Conservation (phyloP, 2,329 filamentous ascomycete genomes). For the Berkeleyomyces rouxiae region DNA sequence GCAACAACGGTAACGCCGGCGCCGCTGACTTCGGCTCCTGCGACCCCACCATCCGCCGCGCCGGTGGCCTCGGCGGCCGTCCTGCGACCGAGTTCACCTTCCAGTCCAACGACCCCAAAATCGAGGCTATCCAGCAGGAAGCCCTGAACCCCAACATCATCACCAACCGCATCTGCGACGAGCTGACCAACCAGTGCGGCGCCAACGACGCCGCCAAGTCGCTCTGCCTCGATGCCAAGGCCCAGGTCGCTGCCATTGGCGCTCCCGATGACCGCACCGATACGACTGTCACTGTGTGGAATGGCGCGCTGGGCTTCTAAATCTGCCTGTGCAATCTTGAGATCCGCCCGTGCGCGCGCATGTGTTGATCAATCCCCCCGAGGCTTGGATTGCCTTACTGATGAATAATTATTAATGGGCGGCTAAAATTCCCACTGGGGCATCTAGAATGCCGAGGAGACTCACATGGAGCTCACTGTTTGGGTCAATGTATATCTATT, state of each 20-base stretch:
- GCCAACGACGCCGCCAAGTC: slow-evolving; percentile 43
- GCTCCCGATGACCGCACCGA: slow-evolving; percentile 12
- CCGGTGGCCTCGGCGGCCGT: slow-evolving; percentile 39
- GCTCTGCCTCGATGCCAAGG: slow-evolving; percentile 35
- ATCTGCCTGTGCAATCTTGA: background rate
- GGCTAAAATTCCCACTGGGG: background rate
- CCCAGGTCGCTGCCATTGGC: slow-evolving; percentile 17
- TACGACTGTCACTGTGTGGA: slow-evolving; percentile 13
- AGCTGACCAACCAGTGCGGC: slow-evolving; percentile 48
- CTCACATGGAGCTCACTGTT: background rate
- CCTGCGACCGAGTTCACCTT: slow-evolving; percentile 46
- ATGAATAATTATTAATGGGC: background rate
- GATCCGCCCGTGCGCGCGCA: too few species aligned
- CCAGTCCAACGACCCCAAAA: slow-evolving; percentile 45
- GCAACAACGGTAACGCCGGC: slow-evolving; percentile 14
- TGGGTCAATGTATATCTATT: background rate
- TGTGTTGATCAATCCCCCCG: too few species aligned
- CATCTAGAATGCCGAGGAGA: background rate
- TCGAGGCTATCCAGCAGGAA: slow-evolving; percentile 44
- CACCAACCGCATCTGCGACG: slow-evolving; percentile 55
- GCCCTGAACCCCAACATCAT: slow-evolving; percentile 59
- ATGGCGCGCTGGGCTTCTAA: slow-evolving; percentile 13
- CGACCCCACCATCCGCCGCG: slow-evolving; percentile 41
- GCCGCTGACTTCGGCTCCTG: slow-evolving; percentile 36
- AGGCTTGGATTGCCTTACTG: background rate